Percentiles rank a stretch among this genome's conserved stretches.
These are phyloP conservation scores for Sonneratia caseolaris DNA, from an alignment of 345 rosid genomes.

Conservation along the genomic window DNA sequence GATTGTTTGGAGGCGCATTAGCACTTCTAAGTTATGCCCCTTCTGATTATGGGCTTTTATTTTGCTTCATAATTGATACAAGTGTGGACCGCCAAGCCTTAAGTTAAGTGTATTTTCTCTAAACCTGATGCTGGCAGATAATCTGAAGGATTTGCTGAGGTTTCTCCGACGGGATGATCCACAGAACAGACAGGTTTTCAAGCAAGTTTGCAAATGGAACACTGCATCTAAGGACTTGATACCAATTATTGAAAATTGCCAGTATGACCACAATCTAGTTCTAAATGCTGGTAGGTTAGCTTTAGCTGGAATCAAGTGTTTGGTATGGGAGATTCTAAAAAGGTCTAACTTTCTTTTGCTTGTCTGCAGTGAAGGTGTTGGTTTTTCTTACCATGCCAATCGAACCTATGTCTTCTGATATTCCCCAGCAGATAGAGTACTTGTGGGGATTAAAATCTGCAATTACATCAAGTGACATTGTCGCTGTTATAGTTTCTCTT, in stretches of 20 bases:
- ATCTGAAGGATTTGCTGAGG: slow-evolving; percentile 69
- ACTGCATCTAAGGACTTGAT: slow-evolving; percentile 70
- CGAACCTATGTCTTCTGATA: slow-evolving; percentile 64
- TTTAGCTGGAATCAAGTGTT: neutral
- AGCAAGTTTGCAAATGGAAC: slow-evolving; percentile 86
- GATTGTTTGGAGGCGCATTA: too few relatives aligned
- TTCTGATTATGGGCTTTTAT: neutral
- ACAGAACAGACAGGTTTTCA: slow-evolving; percentile 66
- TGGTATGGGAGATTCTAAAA: neutral
- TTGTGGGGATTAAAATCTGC: slow-evolving; percentile 78
- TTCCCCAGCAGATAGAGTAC: slow-evolving; percentile 71
- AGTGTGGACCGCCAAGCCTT: neutral
- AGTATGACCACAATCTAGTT: slow-evolving; percentile 50
- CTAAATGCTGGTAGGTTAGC: slow-evolving; percentile 53
- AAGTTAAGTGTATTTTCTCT: neutral
- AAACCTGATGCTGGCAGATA: slow-evolving; percentile 26
- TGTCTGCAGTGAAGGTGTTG: slow-evolving; percentile 69
- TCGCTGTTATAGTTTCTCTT: slow-evolving; percentile 63
- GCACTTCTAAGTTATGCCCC: neutral
- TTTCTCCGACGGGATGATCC: slow-evolving; percentile 85
- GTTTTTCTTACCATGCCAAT: slow-evolving; percentile 87
- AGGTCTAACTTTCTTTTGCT: neutral
- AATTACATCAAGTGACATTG: slow-evolving; percentile 48
- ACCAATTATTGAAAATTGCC: slow-evolving; percentile 67
- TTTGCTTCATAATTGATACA: neutral